Evolutionary conservation across 495 filamentous ascomycete genomes (phyloP), one percentile per base, ranked within the genome.

Genomic region (Lindgomyces ingoldianus): DNA sequence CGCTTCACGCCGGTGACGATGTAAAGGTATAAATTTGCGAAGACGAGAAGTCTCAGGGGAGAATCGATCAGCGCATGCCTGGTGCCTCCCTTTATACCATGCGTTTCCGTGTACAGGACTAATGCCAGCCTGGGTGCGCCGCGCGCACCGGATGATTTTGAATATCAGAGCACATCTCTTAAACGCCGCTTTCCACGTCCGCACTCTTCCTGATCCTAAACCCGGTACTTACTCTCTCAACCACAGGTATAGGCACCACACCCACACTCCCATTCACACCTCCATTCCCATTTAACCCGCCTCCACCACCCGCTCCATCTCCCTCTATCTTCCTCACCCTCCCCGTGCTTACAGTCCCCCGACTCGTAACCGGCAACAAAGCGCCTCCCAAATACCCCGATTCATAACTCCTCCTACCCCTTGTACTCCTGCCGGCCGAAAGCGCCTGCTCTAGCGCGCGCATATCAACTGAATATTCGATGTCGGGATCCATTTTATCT

Each of bases 151-250:
- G n/a, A n/a, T n/a, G n/a, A n/a, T n/a, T n/a, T n/a, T n/a, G n/a
- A n/a, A n/a, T n/a, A n/a, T n/a, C n/a, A n/a, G n/a, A n/a, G n/a
- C n/a, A n/a, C n/a, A n/a, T n/a, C n/a, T n/a, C n/a, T n/a, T n/a
- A n/a, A n/a, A n/a, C n/a, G n/a, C 55, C 62, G n/a, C 57, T 48
- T 41, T 70, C 63, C 22, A 67, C 55, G 50, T 70, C 68, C 22
- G 2, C 24, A 60, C 67, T 70, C 18, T 25, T 58, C 47, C 68
- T 12, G 4, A 70, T 70, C 24, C 56, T 22, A 54, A 70, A 70
- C 27, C 68, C 68, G 4, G 68, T 70, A 48, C 58, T 70, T 46
- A 59, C 45, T 24, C 65, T 62, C 54, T 62, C 65, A 9, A 59
- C 25, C 12, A 53, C 25, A 1, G 24, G 22, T 21, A 45, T 39